phyloP scores from a whole-genome alignment of 345 rosid genomes.

The Rhodamnia rubescens region DNA sequence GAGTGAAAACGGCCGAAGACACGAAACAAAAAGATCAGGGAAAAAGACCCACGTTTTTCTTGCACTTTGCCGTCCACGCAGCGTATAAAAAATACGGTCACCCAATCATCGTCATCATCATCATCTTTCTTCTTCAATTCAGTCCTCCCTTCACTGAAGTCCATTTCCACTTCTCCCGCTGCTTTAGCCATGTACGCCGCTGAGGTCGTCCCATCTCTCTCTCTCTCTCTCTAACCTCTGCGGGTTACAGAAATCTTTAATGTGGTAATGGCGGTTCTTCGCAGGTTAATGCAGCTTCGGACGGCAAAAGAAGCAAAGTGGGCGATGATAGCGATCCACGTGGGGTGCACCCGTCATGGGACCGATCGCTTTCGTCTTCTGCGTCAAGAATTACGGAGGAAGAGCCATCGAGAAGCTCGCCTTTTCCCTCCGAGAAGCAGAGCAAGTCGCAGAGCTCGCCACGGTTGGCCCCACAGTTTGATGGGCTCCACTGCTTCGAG shows the following conservation, averaged over 20 bases:
- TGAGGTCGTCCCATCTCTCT: neutral
- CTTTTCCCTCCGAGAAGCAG: neutral
- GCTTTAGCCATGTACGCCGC: neutral
- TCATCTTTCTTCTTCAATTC: too few relatives aligned
- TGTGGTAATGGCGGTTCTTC: neutral
- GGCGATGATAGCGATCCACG: neutral
- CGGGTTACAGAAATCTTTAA: neutral
- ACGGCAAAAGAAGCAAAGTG: neutral
- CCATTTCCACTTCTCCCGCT: neutral
- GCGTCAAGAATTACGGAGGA: neutral
- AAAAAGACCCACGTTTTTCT: neutral
- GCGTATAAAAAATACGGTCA: neutral
- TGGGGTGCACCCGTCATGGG: neutral
- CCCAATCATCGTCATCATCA: neutral
- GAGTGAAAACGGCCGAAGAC: too few relatives aligned
- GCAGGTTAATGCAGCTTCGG: neutral
- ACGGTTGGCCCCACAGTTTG: conserved; percentile 1
- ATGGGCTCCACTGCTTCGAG: conserved; percentile 6
- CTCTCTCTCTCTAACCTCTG: neutral
- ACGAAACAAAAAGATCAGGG: too few relatives aligned
- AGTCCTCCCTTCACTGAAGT: neutral
- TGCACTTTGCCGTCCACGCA: neutral
- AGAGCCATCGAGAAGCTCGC: neutral
- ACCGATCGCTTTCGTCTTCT: neutral
- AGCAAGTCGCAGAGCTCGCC: neutral